Percentiles rank a stretch among this genome's conserved stretches.
Conservation (phyloP, 805 yeast genomes). For the Pichia insulana region DNA sequence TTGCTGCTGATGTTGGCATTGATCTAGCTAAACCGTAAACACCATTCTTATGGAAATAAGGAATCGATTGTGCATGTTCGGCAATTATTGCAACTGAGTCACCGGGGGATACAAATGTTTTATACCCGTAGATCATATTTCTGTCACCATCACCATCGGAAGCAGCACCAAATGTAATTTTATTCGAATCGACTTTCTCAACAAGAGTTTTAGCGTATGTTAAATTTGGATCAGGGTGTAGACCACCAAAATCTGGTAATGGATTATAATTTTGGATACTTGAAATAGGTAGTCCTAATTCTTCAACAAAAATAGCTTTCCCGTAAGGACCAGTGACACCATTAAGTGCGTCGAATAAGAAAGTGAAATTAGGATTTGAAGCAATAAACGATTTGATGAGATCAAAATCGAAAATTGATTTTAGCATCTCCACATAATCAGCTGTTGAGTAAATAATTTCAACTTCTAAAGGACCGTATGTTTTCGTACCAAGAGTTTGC, state of each 20-base stretch:
- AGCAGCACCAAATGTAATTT: slow-evolving; percentile 93
- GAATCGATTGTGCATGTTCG: slow-evolving; percentile 80
- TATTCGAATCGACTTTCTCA: slow-evolving; percentile 68
- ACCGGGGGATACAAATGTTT: slow-evolving; percentile 94
- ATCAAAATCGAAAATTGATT: slow-evolving; percentile 79
- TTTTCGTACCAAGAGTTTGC: slow-evolving; percentile 40
- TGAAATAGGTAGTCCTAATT: slow-evolving; percentile 64
- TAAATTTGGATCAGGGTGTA: slow-evolving; percentile 96
- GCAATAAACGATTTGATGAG: slow-evolving; percentile 65
- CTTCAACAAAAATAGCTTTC: slow-evolving; percentile 69
- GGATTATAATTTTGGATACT: slow-evolving; percentile 76
- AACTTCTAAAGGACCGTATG: slow-evolving; percentile 54
- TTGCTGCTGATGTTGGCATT: slow-evolving; percentile 95
- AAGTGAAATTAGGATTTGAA: slow-evolving; percentile 49
- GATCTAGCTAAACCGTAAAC: slow-evolving; percentile 91
- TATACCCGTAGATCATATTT: slow-evolving; percentile 95
- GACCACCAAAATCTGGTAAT: slow-evolving; percentile 88
- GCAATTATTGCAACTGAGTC: slow-evolving; percentile 97
- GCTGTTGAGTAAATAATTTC: slow-evolving; percentile 77
- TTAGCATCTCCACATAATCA: slow-evolving; percentile 72
- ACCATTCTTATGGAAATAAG: slow-evolving; percentile 83
- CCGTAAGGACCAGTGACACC: slow-evolving; percentile 99
- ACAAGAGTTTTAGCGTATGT: slow-evolving; percentile 89
- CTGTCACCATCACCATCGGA: slow-evolving; percentile 99
- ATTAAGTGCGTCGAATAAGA: slow-evolving; percentile 82